A percentile compares a stretch with the other conserved stretches of the same genome.
These are phyloP conservation scores for Mortierella sp. DNA, from an alignment of 371 early-diverging fungal genomes.

Conservation along the genomic window DNA sequence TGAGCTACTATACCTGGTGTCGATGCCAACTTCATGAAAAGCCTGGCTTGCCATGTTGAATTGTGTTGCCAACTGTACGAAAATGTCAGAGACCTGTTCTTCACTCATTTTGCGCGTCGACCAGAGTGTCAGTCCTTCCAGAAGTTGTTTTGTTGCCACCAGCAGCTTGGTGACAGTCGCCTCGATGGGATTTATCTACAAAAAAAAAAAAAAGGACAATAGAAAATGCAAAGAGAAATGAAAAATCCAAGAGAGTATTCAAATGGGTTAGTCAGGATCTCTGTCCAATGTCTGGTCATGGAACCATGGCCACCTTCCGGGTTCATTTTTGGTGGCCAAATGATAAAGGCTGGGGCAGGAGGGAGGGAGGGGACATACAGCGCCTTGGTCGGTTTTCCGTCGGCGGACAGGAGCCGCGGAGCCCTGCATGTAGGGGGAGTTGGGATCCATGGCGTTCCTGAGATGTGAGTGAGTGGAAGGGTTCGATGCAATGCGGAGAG, in stretches of 20 bases:
- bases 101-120: conserved; percentile 52
- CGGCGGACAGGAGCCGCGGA: conserved; percentile 19
- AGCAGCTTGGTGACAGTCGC: conserved; percentile 62
- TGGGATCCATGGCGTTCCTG: conserved; percentile 20
- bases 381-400: conserved; percentile 35
- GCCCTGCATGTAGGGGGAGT: conserved; percentile 1
- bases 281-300: not conserved
- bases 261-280: not conserved
- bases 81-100: conserved; percentile 62
- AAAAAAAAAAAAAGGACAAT: not conserved
- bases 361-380: conserved; percentile 29
- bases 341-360: too few species aligned
- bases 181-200: conserved; percentile 62
- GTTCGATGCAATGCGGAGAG: conserved; percentile 7
- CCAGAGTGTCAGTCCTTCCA: conserved; percentile 68
- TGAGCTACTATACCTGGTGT: conserved; percentile 57
- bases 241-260: not conserved
- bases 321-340: not conserved
- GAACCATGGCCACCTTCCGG: not conserved
- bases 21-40: conserved; percentile 58
- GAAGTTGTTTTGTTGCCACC: conserved; percentile 64
- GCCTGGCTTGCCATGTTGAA: conserved; percentile 58
- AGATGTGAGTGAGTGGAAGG: conserved; percentile 1
- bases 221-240: not conserved
- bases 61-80: conserved; percentile 63